Evolutionary conservation across 2,329 filamentous ascomycete species (phyloP).

Genomic region (Plenodomus tracheiphilus): DNA sequence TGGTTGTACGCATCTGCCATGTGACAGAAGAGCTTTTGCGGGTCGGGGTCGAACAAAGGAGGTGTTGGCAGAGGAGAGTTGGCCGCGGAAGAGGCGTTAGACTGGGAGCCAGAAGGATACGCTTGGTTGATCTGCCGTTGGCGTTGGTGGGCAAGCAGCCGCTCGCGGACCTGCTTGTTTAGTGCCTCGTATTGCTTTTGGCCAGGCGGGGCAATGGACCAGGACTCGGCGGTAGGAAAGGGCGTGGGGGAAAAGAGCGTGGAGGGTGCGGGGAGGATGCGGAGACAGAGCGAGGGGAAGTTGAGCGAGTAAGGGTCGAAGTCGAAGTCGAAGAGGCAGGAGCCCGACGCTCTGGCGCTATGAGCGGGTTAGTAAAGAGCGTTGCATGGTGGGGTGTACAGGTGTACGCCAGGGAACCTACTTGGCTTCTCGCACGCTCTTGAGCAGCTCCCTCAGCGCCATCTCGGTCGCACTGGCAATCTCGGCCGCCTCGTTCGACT

Average conservation of each 20-base stretch:
- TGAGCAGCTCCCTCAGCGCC: constrained; percentile 79
- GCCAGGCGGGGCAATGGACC: constrained; percentile 77
- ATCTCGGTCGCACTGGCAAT: constrained; percentile 82
- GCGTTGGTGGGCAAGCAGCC: constrained; percentile 55
- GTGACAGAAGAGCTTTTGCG: constrained; percentile 73
- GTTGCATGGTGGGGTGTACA: not conserved
- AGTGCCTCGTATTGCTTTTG: constrained; percentile 75
- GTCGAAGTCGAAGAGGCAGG: constrained; percentile 73
- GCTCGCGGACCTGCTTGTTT: constrained; percentile 65
- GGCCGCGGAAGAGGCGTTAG: constrained; percentile 27
- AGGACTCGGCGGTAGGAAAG: constrained; percentile 75
- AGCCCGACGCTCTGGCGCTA: constrained; percentile 51
- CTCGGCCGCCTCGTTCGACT: constrained; percentile 71
- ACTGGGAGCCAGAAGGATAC: constrained; percentile 33
- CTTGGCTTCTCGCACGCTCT: constrained; percentile 82
- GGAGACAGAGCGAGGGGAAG: constrained; percentile 82
- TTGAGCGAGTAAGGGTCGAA: constrained; percentile 85
- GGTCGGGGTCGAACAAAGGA: constrained; percentile 59
- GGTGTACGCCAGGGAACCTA: constrained; percentile 43
- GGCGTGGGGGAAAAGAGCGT: constrained; percentile 82
- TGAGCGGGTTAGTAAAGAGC: constrained; percentile 1
- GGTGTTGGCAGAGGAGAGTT: constrained; percentile 44
- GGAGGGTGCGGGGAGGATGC: constrained; percentile 76
- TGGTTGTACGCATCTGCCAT: constrained; percentile 75
- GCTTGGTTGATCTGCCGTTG: constrained; percentile 42